Conservation (phyloP, 2,329 filamentous ascomycete species). For the Cercospora berteroae region DNA sequence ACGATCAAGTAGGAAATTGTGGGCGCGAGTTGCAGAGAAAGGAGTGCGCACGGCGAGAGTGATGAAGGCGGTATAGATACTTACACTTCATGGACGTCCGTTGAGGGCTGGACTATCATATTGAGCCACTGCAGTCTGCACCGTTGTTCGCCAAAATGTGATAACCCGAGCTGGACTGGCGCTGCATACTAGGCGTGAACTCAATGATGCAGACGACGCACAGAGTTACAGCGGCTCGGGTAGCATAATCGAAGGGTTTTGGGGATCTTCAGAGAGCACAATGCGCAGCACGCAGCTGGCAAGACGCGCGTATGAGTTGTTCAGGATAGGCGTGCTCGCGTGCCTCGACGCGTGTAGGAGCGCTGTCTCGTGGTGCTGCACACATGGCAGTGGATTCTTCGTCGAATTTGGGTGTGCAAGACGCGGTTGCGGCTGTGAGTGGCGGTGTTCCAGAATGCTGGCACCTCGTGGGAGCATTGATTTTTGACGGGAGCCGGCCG, state of each 20-base stretch:
- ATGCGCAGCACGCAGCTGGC: not conserved
- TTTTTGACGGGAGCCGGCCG: not conserved
- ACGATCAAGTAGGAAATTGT: not conserved
- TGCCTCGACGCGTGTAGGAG: not conserved
- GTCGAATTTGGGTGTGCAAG: not conserved
- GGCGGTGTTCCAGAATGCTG: not conserved
- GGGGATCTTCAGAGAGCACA: not conserved
- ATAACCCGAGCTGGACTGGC: not conserved
- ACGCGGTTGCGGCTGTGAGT: not conserved
- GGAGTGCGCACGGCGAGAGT: not conserved
- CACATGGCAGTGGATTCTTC: not conserved
- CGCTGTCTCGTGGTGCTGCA: not conserved
- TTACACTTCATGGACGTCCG: not conserved
- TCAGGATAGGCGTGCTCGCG: not conserved
- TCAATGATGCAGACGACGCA: not conserved
- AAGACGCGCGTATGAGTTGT: not conserved
- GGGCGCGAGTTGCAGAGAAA: not conserved
- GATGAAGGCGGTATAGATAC: not conserved
- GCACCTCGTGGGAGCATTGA: not conserved
- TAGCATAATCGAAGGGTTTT: not conserved
- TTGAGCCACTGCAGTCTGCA: not conserved
- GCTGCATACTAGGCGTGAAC: not conserved
- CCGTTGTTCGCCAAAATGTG: not conserved
- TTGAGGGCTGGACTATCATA: slow-evolving; percentile 5
- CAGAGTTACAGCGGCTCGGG: not conserved